Percentiles rank a stretch among this genome's conserved stretches.
Evolutionary conservation across 1,284 basidiomycete species (phyloP).

Genomic region (Kwoniella shivajii): DNA sequence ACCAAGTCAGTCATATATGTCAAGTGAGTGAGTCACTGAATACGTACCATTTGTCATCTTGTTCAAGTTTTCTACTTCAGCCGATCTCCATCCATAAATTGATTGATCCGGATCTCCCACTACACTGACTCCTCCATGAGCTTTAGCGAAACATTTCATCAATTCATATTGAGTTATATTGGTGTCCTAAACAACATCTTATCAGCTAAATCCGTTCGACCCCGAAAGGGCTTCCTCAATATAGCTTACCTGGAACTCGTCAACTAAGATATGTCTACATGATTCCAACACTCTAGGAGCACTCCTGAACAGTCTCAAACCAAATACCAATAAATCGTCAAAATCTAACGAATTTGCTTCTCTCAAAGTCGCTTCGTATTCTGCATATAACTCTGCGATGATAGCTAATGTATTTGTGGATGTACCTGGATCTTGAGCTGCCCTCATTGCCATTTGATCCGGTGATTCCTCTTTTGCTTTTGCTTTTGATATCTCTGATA

Average conservation of each 20-base stretch:
- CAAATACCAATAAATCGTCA: conserved; percentile 80
- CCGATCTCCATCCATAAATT: conserved; percentile 88
- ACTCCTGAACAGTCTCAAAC: conserved; percentile 68
- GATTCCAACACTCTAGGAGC: conserved; percentile 63
- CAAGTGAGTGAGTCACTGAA: no score
- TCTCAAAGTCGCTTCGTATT: conserved; percentile 69
- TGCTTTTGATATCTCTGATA: conserved; percentile 73
- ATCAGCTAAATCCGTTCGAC: conserved; percentile 3
- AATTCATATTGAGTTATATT: conserved; percentile 83
- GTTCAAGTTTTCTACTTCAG: conserved; percentile 76
- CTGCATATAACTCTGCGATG: conserved; percentile 61
- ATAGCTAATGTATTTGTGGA: conserved; percentile 38
- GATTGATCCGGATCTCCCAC: conserved; percentile 94
- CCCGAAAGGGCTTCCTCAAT: background rate
- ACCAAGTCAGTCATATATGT: background rate
- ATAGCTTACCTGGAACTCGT: conserved; percentile 71
- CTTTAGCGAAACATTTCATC: conserved; percentile 70
- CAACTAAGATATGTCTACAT: conserved; percentile 80
- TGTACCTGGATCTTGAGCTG: conserved; percentile 30
- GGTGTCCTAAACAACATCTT: conserved; percentile 67
- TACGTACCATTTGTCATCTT: conserved; percentile 68
- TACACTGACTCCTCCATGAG: conserved; percentile 67
- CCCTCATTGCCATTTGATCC: conserved; percentile 56
- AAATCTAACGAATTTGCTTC: conserved; percentile 79
- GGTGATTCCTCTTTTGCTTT: conserved; percentile 72